Evolutionary conservation across 345 rosid species (phyloP).

Genomic region (Lumnitzera racemosa): DNA sequence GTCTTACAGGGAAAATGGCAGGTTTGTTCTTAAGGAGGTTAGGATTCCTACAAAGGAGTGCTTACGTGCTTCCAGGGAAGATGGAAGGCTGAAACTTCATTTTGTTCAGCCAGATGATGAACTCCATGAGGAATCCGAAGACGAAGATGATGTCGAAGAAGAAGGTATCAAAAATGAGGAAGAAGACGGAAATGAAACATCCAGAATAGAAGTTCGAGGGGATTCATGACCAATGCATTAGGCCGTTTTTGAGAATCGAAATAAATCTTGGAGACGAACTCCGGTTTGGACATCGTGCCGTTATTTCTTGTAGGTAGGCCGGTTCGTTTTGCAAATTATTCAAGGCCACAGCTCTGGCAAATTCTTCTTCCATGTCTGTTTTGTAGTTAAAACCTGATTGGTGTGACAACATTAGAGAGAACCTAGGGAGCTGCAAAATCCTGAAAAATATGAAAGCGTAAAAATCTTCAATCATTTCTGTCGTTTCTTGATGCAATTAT

Average conservation of each 20-base stretch:
- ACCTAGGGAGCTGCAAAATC: no score
- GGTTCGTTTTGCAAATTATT: no score
- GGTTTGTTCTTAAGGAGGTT: constrained; percentile 74
- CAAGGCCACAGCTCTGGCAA: no score
- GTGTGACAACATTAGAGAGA: no score
- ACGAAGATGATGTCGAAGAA: constrained; percentile 14
- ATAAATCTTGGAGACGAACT: no score
- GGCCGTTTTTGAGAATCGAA: neutral
- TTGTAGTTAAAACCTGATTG: neutral
- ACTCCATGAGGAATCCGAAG: constrained; percentile 26
- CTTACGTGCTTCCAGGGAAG: constrained; percentile 68
- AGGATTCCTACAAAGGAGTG: constrained; percentile 65
- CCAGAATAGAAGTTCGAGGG: neutral
- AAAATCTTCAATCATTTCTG: no score
- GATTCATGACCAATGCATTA: constrained; percentile 3
- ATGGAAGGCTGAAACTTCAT: constrained; percentile 67
- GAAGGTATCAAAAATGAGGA: constrained; percentile 11
- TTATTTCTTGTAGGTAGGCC: no score
- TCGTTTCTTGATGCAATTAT: no score
- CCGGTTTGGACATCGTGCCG: no score
- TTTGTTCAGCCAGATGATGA: constrained; percentile 56
- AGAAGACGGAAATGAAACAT: constrained; percentile 10
- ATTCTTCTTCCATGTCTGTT: neutral
- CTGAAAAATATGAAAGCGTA: no score
- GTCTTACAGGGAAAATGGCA: constrained; percentile 67